Evolutionary conservation across 495 filamentous ascomycete genomes (phyloP).

Genomic region (Penicillium coffeae): DNA sequence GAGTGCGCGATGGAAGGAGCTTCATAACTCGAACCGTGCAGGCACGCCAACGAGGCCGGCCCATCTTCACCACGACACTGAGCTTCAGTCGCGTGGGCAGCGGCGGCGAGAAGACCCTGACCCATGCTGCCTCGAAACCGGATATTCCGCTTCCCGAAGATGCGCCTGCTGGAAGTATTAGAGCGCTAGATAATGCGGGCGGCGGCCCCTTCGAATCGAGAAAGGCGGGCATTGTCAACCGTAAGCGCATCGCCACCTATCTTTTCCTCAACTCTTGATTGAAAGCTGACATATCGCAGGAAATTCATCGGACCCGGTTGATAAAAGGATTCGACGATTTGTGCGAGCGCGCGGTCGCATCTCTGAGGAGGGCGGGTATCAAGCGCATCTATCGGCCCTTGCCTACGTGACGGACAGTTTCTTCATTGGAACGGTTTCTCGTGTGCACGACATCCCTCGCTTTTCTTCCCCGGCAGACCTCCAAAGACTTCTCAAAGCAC

Average conservation of each 20-base stretch:
- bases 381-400: constrained; percentile 78
- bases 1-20: constrained; percentile 82
- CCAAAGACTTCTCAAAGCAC: constrained; percentile 32
- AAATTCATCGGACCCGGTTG: constrained; percentile 47
- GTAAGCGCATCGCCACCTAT: constrained; percentile 31
- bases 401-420: constrained; percentile 90
- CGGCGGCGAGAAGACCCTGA: constrained; percentile 56
- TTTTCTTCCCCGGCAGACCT: constrained; percentile 45
- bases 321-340: constrained; percentile 73
- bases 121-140: constrained; percentile 37
- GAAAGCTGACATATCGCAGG: constrained; percentile 19
- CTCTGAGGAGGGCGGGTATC: constrained; percentile 63
- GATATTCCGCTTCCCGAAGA: constrained; percentile 25
- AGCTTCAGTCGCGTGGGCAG: constrained; percentile 75
- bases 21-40: constrained; percentile 95
- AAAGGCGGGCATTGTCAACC: constrained; percentile 40
- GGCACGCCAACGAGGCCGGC: constrained; percentile 79
- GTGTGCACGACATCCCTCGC: constrained; percentile 70
- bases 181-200: constrained; percentile 26
- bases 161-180: constrained; percentile 14
- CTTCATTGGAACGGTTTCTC: constrained; percentile 84
- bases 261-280: neutral
- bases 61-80: constrained; percentile 92
- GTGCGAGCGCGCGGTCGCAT: constrained; percentile 73
- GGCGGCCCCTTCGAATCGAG: constrained; percentile 42